Conservation (phyloP, 495 filamentous ascomycete species). For the Xylaria sp. region DNA sequence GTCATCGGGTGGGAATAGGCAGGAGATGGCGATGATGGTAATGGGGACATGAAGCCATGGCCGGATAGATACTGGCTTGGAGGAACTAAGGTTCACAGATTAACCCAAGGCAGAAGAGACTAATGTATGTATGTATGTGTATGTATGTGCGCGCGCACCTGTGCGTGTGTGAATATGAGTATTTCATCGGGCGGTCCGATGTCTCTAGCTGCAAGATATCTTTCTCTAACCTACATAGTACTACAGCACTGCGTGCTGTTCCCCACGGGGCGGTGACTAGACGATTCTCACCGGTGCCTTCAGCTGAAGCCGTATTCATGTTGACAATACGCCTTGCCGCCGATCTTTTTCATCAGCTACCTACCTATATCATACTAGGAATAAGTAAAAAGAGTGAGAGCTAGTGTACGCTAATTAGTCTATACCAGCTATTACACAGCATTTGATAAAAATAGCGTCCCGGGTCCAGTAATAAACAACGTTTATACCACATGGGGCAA, state of each 20-base stretch:
- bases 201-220: not conserved
- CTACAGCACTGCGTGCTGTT: not conserved
- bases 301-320: not conserved
- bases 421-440: not conserved
- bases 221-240: not conserved
- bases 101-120: not conserved
- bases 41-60: not conserved
- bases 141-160: not conserved
- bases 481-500: not conserved
- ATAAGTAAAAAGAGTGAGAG: not conserved
- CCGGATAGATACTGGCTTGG: not conserved
- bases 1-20: constrained; percentile 19
- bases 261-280: not conserved
- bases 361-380: not conserved
- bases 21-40: not conserved
- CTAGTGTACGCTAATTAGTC: not conserved
- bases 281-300: not conserved
- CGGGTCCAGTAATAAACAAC: not conserved
- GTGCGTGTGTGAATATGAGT: not conserved
- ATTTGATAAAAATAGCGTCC: constrained; percentile 19
- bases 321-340: not conserved
- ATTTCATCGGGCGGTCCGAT: not conserved
- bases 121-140: not conserved
- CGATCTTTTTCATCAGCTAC: constrained; percentile 9
- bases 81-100: not conserved